A percentile compares a stretch with the other conserved stretches of the same genome.
These are phyloP conservation scores for Tirmania nivea DNA, from an alignment of 495 filamentous ascomycete species.

Conservation along the genomic window DNA sequence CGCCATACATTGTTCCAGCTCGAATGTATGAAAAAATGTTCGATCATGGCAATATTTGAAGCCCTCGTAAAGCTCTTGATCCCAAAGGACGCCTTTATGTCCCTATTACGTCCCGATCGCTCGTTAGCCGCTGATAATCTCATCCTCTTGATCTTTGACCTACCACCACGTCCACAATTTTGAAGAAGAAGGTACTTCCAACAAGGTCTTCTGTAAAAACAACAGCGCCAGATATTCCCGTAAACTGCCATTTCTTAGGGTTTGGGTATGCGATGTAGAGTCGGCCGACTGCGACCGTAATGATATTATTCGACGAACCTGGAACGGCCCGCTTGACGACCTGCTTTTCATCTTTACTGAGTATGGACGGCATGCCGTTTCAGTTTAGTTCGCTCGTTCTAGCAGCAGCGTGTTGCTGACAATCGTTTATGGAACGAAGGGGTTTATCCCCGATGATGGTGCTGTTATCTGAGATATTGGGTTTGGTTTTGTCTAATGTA, in stretches of 20 bases:
- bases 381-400: conserved; percentile 8
- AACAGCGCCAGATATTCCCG: conserved; percentile 78
- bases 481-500: no score
- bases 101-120: conserved; percentile 20
- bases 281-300: conserved; percentile 74
- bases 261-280: conserved; percentile 89
- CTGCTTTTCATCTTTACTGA: conserved; percentile 79
- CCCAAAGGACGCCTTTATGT: conserved; percentile 83
- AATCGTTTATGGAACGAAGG: no score
- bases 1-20: conserved; percentile 74
- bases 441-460: no score
- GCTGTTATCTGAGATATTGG: no score
- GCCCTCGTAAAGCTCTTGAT: conserved; percentile 88
- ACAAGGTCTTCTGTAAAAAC: conserved; percentile 87
- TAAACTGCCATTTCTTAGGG: conserved; percentile 72
- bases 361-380: conserved; percentile 54
- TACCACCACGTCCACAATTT: conserved; percentile 90
- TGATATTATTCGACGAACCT: conserved; percentile 84
- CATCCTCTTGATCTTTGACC: conserved; percentile 20
- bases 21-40: conserved; percentile 92
- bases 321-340: conserved; percentile 79
- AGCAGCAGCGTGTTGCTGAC: neutral
- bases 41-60: conserved; percentile 91
- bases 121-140: neutral
- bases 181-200: conserved; percentile 89